A percentile compares a stretch with the other conserved stretches of the same genome.
These are phyloP conservation scores for Aureobasidium lini DNA, from an alignment of 2,329 filamentous ascomycete species.

Conservation along the genomic window DNA sequence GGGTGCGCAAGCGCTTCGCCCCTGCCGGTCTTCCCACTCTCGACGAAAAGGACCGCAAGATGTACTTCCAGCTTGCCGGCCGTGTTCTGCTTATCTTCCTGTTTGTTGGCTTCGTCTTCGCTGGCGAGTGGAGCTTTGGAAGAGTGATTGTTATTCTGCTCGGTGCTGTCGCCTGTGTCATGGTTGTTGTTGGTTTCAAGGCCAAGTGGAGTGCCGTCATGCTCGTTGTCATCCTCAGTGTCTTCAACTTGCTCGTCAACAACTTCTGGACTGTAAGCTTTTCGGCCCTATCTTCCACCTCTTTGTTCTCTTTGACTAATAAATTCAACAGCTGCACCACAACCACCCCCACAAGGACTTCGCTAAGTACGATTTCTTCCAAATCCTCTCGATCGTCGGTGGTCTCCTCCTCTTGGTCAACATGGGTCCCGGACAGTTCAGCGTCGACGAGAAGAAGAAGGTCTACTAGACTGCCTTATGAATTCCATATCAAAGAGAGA, in stretches of 20 bases:
- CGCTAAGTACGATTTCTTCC: constrained; percentile 99
- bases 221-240: constrained; percentile 85
- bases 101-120: constrained; percentile 94
- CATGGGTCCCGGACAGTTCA: constrained; percentile 95
- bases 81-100: constrained; percentile 95
- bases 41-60: constrained; percentile 99
- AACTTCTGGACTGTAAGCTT: constrained; percentile 96
- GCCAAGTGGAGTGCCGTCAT: constrained; percentile 97
- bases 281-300: neutral
- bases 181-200: constrained; percentile 99
- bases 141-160: constrained; percentile 76
- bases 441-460: constrained; percentile 99
- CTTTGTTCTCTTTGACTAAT: neutral
- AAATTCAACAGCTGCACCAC: constrained; percentile 65
- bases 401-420: constrained; percentile 95
- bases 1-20: constrained; percentile 95
- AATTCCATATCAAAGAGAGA: neutral
- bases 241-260: constrained; percentile 97
- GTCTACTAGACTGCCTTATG: constrained; percentile 60
- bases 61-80: constrained; percentile 99
- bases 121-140: constrained; percentile 85
- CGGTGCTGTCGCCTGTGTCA: constrained; percentile 85
- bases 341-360: constrained; percentile 99
- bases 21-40: constrained; percentile 89
- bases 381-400: constrained; percentile 96